phyloP scores from a whole-genome alignment of 192 early-diverging fungal genomes.

The Coemansia sp. region DNA sequence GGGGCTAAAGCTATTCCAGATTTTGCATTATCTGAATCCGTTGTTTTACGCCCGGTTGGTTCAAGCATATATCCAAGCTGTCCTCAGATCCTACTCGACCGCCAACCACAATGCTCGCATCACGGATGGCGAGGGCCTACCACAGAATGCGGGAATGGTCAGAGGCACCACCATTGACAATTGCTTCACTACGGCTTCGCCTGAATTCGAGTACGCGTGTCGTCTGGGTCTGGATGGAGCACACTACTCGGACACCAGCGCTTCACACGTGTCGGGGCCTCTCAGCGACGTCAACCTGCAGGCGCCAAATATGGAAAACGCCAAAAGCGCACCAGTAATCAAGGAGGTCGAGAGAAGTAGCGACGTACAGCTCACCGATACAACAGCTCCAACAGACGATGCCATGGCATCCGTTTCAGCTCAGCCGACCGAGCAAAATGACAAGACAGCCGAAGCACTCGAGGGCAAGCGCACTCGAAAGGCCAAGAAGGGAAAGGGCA shows the following conservation, averaged over 20 bases:
- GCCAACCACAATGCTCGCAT: slow-evolving; percentile 5
- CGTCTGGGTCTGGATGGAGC: not conserved
- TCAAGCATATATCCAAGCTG: slow-evolving; percentile 33
- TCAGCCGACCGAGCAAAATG: not conserved
- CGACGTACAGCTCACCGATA: not conserved
- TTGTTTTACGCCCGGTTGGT: slow-evolving; percentile 45
- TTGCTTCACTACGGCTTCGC: slow-evolving; percentile 19
- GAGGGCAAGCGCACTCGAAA: slow-evolving; percentile 18
- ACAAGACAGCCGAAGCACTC: not conserved
- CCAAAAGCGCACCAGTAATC: not conserved
- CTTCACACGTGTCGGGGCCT: not conserved
- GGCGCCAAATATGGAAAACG: not conserved
- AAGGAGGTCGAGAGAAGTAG: not conserved
- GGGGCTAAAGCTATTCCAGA: slow-evolving; percentile 17
- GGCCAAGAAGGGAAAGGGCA: slow-evolving; percentile 28
- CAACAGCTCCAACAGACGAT: not conserved
- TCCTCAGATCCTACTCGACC: slow-evolving; percentile 18
- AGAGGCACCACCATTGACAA: not conserved
- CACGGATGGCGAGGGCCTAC: slow-evolving; percentile 8
- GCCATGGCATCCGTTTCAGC: not conserved
- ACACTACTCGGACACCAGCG: not conserved
- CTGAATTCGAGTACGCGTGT: slow-evolving; percentile 18
- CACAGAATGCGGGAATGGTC: not conserved
- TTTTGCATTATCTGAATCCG: slow-evolving; percentile 47
- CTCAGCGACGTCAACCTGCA: not conserved